A percentile compares a stretch with the other conserved stretches of the same genome.
These are phyloP conservation scores for Cadophora malorum DNA, from an alignment of 2,329 filamentous ascomycete genomes.

Conservation along the genomic window DNA sequence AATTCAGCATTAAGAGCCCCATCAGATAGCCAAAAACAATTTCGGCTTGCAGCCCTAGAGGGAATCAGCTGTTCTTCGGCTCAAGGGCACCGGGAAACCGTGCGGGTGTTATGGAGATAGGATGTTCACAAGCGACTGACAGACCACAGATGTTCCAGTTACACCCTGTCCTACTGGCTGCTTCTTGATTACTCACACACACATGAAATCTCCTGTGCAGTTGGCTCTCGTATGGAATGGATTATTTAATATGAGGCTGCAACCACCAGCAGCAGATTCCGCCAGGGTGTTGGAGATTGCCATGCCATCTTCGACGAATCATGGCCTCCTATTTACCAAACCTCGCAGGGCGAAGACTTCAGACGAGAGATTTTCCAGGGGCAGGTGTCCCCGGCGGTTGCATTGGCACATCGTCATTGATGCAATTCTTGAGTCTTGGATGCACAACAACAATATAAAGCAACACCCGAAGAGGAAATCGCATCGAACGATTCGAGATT, in stretches of 20 bases:
- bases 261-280: constrained; percentile 9
- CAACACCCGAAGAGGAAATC: constrained; percentile 7
- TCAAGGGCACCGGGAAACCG: not conserved
- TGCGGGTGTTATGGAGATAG: constrained; percentile 15
- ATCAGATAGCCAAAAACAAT: constrained; percentile 1
- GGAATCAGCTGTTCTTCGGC: constrained; percentile 3
- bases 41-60: not conserved
- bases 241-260: constrained; percentile 24
- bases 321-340: constrained; percentile 8
- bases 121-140: not conserved
- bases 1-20: constrained; percentile 12
- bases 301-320: constrained; percentile 20
- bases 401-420: constrained; percentile 13
- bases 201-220: constrained; percentile 14
- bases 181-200: constrained; percentile 12
- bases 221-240: constrained; percentile 20
- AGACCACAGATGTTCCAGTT: not conserved
- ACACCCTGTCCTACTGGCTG: constrained; percentile 11
- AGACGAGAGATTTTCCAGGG: not conserved
- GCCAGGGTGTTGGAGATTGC: constrained; percentile 17
- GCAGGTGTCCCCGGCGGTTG: constrained; percentile 3
- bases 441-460: constrained; percentile 4
- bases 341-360: constrained; percentile 4
- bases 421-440: constrained; percentile 9
- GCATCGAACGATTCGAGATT: not conserved